A percentile compares a stretch with the other conserved stretches of the same genome.
phyloP scores from a whole-genome alignment of 805 yeast species.

The Lipomyces yamadae region DNA sequence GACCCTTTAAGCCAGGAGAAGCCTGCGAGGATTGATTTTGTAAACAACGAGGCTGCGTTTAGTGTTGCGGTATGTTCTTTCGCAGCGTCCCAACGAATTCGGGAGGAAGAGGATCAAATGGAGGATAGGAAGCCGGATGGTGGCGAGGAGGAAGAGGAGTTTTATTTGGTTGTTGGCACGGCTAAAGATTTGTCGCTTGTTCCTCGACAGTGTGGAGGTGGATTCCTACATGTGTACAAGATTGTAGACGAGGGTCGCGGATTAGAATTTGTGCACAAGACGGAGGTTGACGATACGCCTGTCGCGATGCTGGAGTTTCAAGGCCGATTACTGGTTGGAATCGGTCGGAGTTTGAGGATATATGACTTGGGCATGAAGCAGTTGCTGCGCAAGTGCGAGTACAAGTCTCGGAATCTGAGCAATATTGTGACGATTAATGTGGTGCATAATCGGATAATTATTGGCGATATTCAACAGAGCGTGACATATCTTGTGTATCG shows the following conservation, averaged over 20 bases:
- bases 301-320: slow-evolving; percentile 59
- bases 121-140: slow-evolving; percentile 26
- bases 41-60: slow-evolving; percentile 52
- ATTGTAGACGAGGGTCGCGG: slow-evolving; percentile 47
- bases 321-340: slow-evolving; percentile 65
- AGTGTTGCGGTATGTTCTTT: slow-evolving; percentile 49
- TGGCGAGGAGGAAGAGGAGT: slow-evolving; percentile 22
- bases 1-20: slow-evolving; percentile 48
- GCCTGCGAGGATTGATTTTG: slow-evolving; percentile 53
- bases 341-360: slow-evolving; percentile 57
- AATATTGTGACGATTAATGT: slow-evolving; percentile 60
- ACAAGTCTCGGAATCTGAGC: slow-evolving; percentile 51
- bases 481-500: slow-evolving; percentile 62
- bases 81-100: slow-evolving; percentile 13
- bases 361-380: slow-evolving; percentile 82
- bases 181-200: slow-evolving; percentile 40
- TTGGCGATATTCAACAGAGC: slow-evolving; percentile 75
- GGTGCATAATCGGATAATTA: slow-evolving; percentile 63
- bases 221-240: slow-evolving; percentile 43
- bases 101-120: slow-evolving; percentile 19
- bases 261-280: slow-evolving; percentile 61
- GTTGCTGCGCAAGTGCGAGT: slow-evolving; percentile 67
- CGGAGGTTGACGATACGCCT: slow-evolving; percentile 57
- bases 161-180: slow-evolving; percentile 42
- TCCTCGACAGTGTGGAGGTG: slow-evolving; percentile 37